Conservation (phyloP, 1,139 yeast genomes). For the Hemisphaericaspora subhashii region DNA sequence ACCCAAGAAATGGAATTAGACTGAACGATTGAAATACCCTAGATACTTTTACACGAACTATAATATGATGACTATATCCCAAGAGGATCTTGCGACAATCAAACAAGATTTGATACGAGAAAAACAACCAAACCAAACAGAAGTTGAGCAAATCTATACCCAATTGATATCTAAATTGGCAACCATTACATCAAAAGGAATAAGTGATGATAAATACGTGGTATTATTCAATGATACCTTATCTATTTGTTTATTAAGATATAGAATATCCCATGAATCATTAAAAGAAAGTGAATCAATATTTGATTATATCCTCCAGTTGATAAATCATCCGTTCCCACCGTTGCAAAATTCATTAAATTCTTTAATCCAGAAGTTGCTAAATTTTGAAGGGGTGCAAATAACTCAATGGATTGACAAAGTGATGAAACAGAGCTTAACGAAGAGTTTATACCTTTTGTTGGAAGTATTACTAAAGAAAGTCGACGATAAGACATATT, state of each 20-base stretch:
- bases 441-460: conserved; percentile 9
- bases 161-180: conserved; percentile 7
- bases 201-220: conserved; percentile 7
- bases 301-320: conserved; percentile 60
- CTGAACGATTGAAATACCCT: too few relatives aligned
- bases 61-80: conserved; percentile 13
- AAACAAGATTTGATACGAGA: conserved; percentile 11
- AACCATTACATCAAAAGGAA: conserved; percentile 4
- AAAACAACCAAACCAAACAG: conserved; percentile 9
- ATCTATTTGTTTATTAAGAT: conserved; percentile 63
- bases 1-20: too few relatives aligned
- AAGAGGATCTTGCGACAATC: conserved; percentile 17
- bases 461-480: conserved; percentile 53
- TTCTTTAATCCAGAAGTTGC: conserved; percentile 55
- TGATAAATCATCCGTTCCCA: conserved; percentile 70
- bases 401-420: conserved; percentile 10
- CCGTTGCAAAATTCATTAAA: conserved; percentile 68
- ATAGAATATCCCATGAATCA: conserved; percentile 15
- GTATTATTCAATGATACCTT: conserved; percentile 55
- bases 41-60: too few relatives aligned
- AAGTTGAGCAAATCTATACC: conserved; percentile 3
- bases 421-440: conserved; percentile 10
- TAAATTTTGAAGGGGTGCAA: conserved; percentile 18
- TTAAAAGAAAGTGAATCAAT: conserved; percentile 11
- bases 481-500: conserved; percentile 30